These are phyloP conservation scores for Agrocybe praecox DNA, from an alignment of 768 basidiomycete genomes.

Conservation along the genomic window DNA sequence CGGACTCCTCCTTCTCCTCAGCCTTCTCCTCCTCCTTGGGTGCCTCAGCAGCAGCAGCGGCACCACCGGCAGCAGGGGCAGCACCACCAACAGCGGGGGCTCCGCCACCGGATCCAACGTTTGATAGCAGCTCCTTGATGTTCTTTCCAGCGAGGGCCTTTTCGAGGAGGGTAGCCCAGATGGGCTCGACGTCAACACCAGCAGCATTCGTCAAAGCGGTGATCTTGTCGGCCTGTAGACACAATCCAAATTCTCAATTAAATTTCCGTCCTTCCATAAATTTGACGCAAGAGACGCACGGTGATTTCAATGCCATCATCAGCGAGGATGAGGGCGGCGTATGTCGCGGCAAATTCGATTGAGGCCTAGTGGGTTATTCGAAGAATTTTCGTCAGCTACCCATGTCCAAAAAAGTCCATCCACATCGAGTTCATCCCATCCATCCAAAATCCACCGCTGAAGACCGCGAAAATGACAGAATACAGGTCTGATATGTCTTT, in stretches of 20 bases:
- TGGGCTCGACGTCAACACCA: constrained; percentile 85
- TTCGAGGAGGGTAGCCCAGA: constrained; percentile 96
- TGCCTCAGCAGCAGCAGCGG: constrained; percentile 70
- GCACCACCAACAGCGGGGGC: constrained; percentile 70
- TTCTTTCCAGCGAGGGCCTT: constrained; percentile 99
- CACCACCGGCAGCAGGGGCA: constrained; percentile 38
- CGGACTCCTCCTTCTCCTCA: constrained; percentile 87
- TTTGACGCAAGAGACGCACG: constrained; percentile 54
- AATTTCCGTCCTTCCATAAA: neutral
- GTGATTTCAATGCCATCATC: constrained; percentile 98
- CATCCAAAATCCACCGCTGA: constrained; percentile 23
- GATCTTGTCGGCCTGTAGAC: constrained; percentile 88
- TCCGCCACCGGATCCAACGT: constrained; percentile 92
- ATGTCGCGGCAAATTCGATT: constrained; percentile 88
- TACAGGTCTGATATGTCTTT: neutral
- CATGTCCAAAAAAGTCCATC: constrained; percentile 21
- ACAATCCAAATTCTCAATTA: neutral
- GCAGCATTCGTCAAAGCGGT: constrained; percentile 83
- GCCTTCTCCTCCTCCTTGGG: constrained; percentile 83
- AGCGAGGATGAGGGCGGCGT: constrained; percentile 97
- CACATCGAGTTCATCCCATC: constrained; percentile 19
- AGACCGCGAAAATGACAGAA: constrained; percentile 14
- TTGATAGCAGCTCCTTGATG: constrained; percentile 92
- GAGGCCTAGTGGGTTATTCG: constrained; percentile 37
- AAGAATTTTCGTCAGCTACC: constrained; percentile 12